Conservation (phyloP, 176 grass and related monocot genomes). For the Bonia amplexicaulis region DNA sequence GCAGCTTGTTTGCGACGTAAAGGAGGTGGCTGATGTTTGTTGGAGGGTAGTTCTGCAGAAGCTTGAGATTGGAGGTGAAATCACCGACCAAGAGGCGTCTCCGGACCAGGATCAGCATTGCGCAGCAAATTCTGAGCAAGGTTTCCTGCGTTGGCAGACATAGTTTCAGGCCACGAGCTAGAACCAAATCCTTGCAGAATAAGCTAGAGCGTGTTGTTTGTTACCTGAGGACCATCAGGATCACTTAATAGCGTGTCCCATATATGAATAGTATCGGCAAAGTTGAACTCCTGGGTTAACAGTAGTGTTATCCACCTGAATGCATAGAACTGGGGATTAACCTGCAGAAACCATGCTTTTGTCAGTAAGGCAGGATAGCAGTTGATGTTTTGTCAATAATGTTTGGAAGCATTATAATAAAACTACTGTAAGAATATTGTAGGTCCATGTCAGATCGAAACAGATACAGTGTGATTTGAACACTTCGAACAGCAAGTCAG, state of each 20-base stretch:
- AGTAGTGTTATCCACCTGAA: conserved; percentile 94
- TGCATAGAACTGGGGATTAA: conserved; percentile 87
- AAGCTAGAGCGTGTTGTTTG: conserved; percentile 3
- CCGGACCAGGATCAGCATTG: conserved; percentile 83
- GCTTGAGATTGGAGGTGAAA: conserved; percentile 71
- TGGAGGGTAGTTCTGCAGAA: conserved; percentile 81
- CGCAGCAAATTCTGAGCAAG: conserved; percentile 91
- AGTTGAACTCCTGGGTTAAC: conserved; percentile 88
- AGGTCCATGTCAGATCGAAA: conserved; percentile 10
- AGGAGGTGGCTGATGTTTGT: conserved; percentile 87
- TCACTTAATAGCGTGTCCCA: conserved; percentile 86
- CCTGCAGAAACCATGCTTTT: conserved; percentile 45
- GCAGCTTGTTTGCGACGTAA: conserved; percentile 84
- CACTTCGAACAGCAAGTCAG: not conserved
- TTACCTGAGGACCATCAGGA: conserved; percentile 74
- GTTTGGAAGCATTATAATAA: not conserved
- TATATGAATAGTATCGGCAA: conserved; percentile 86
- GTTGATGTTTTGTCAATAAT: not conserved
- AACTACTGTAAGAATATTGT: not conserved
- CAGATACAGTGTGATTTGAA: not conserved
- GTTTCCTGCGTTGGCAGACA: conserved; percentile 51
- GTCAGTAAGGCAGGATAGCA: not conserved
- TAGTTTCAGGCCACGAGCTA: not conserved
- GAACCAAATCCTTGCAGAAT: not conserved
- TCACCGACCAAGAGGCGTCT: conserved; percentile 69